Percentiles rank a stretch among this genome's conserved stretches.
Conservation (phyloP, 768 basidiomycete species). For the Auricularia auricula-judae region DNA sequence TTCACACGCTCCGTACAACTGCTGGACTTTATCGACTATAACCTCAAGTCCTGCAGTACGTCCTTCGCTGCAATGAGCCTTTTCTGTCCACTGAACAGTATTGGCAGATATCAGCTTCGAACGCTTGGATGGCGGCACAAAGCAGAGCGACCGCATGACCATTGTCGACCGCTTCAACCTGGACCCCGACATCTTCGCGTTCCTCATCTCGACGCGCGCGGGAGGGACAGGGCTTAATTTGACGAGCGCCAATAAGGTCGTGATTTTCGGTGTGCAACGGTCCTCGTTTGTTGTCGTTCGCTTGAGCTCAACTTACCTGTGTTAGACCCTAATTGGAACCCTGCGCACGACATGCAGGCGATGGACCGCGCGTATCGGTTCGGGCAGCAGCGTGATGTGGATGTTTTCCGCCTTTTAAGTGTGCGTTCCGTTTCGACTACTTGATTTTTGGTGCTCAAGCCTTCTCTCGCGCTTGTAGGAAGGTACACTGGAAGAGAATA, state of each 20-base stretch:
- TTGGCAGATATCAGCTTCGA: constrained; percentile 43
- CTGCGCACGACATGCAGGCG: constrained; percentile 88
- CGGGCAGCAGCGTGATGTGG: constrained; percentile 78
- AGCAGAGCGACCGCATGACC: constrained; percentile 61
- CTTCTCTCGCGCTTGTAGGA: constrained; percentile 1
- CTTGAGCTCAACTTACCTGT: constrained; percentile 1
- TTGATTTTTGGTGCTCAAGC: neutral
- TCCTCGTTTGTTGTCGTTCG: neutral
- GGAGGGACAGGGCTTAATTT: constrained; percentile 88
- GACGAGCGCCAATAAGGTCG: constrained; percentile 89
- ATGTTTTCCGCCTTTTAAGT: constrained; percentile 72
- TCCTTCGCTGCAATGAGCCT: neutral
- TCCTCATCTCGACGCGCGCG: constrained; percentile 83
- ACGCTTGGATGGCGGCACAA: constrained; percentile 71
- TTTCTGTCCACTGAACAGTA: constrained; percentile 13
- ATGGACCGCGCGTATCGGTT: constrained; percentile 83
- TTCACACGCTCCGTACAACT: constrained; percentile 91
- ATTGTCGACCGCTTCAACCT: constrained; percentile 77
- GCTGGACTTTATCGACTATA: constrained; percentile 73
- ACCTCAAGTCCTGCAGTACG: constrained; percentile 48
- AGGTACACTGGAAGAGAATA: constrained; percentile 58
- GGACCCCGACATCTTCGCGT: constrained; percentile 62
- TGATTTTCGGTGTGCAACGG: constrained; percentile 60
- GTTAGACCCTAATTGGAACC: constrained; percentile 92
- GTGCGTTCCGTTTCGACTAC: constrained; percentile 46